These are phyloP conservation scores for Fraxinus americana DNA, from an alignment of 257 asterid genomes.

Conservation along the genomic window DNA sequence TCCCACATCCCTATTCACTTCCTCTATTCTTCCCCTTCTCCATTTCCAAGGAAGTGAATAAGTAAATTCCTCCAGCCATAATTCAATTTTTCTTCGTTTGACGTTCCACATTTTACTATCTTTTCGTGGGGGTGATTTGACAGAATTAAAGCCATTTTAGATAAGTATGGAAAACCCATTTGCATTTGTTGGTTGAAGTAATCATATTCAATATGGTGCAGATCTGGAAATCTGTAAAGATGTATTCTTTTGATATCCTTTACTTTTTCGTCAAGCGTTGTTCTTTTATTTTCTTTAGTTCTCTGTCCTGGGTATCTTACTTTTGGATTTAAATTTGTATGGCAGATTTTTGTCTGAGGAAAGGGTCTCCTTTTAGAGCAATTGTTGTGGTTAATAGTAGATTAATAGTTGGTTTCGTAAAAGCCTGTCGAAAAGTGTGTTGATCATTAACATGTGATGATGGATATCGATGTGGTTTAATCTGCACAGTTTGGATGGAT, in stretches of 20 bases:
- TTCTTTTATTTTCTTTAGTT: conserved; percentile 37
- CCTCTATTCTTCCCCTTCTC: conserved; percentile 27
- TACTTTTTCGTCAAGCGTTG: conserved; percentile 40
- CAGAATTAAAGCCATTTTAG: conserved; percentile 31
- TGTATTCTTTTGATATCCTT: conserved; percentile 53
- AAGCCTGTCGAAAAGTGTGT: conserved; percentile 18
- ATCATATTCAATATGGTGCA: conserved; percentile 33
- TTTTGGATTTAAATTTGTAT: conserved; percentile 36
- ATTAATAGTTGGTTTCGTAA: conserved; percentile 37
- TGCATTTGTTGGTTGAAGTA: conserved; percentile 31
- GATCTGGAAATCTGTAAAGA: conserved; percentile 66
- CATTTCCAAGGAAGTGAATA: conserved; percentile 29
- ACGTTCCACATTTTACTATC: neutral
- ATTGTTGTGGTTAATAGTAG: conserved; percentile 29
- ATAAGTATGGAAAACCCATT: conserved; percentile 29
- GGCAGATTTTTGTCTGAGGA: conserved; percentile 49
- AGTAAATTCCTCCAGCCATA: neutral
- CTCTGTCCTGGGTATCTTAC: conserved; percentile 49
- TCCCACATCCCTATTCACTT: conserved; percentile 18
- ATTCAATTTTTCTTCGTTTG: conserved; percentile 18
- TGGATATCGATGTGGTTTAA: conserved; percentile 55
- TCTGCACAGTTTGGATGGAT: conserved; percentile 70
- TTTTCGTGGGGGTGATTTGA: conserved; percentile 36
- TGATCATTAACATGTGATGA: conserved; percentile 27
- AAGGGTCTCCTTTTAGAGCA: conserved; percentile 40